Percentiles rank a stretch among this genome's conserved stretches.
Conservation (phyloP, 108 stramenopile genomes). For the Thalassiosira profunda region DNA sequence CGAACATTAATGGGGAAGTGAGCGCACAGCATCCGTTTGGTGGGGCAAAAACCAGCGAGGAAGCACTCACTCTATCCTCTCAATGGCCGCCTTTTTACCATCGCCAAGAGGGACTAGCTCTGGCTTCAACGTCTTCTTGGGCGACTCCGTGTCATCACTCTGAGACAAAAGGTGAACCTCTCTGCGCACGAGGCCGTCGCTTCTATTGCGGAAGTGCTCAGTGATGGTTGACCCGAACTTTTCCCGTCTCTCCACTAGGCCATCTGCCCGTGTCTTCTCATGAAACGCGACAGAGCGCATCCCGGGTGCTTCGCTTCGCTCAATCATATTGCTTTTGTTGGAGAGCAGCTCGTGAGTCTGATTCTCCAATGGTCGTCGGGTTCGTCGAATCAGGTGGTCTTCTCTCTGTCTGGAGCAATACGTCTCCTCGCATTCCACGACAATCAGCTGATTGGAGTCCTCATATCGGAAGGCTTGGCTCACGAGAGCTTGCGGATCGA, state of each 20-base stretch:
- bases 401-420: constrained; percentile 47
- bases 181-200: constrained; percentile 24
- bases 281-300: constrained; percentile 27
- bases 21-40: not conserved
- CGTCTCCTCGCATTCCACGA: constrained; percentile 51
- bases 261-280: constrained; percentile 56
- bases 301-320: not conserved
- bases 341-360: constrained; percentile 56
- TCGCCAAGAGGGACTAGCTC: not conserved
- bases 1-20: not conserved
- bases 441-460: constrained; percentile 50
- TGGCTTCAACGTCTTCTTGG: constrained; percentile 3
- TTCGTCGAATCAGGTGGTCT: constrained; percentile 58
- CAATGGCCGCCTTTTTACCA: constrained; percentile 3
- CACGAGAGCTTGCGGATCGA: constrained; percentile 64
- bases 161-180: not conserved
- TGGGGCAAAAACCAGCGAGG: not conserved
- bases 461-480: constrained; percentile 50
- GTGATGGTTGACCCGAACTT: constrained; percentile 17
- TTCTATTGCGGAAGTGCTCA: constrained; percentile 23
- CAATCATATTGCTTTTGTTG: constrained; percentile 36
- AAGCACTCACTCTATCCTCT: constrained; percentile 10
- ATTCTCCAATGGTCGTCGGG: constrained; percentile 46
- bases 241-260: constrained; percentile 31
- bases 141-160: not conserved